phyloP scores from a whole-genome alignment of 805 yeast genomes.

The Candida mattraensis region DNA sequence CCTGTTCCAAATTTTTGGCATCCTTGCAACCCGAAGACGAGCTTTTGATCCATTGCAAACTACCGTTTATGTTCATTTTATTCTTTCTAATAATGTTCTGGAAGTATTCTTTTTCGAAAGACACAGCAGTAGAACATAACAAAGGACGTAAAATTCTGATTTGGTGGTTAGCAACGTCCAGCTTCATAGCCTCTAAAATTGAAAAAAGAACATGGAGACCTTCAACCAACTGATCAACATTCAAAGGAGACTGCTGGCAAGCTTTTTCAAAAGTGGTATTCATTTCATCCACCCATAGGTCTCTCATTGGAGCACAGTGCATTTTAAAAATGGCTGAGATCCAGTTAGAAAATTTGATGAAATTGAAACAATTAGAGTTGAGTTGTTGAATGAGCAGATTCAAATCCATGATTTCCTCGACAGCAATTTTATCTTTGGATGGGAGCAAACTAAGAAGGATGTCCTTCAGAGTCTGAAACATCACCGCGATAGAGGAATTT shows the following conservation, averaged over 20 bases:
- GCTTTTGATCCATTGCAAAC: conserved; percentile 64
- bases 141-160: conserved; percentile 82
- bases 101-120: conserved; percentile 85
- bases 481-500: conserved; percentile 50
- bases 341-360: conserved; percentile 70
- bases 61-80: conserved; percentile 58
- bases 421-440: conserved; percentile 64
- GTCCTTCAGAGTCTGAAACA: conserved; percentile 77
- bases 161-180: conserved; percentile 94
- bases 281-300: conserved; percentile 86
- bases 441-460: conserved; percentile 77
- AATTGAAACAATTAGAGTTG: conserved; percentile 67
- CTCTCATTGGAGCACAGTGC: conserved; percentile 96
- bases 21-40: conserved; percentile 25
- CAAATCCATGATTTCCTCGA: conserved; percentile 72
- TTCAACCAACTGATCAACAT: conserved; percentile 54
- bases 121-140: conserved; percentile 81
- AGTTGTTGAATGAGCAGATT: conserved; percentile 77
- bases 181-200: conserved; percentile 89
- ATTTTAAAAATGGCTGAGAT: conserved; percentile 74
- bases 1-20: conserved; percentile 26
- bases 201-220: conserved; percentile 78
- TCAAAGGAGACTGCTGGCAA: conserved; percentile 15
- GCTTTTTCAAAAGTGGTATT: conserved; percentile 54
- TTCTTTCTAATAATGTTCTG: conserved; percentile 50